phyloP scores from a whole-genome alignment of 805 yeast genomes.

The Wilhelminamyces savonicus region DNA sequence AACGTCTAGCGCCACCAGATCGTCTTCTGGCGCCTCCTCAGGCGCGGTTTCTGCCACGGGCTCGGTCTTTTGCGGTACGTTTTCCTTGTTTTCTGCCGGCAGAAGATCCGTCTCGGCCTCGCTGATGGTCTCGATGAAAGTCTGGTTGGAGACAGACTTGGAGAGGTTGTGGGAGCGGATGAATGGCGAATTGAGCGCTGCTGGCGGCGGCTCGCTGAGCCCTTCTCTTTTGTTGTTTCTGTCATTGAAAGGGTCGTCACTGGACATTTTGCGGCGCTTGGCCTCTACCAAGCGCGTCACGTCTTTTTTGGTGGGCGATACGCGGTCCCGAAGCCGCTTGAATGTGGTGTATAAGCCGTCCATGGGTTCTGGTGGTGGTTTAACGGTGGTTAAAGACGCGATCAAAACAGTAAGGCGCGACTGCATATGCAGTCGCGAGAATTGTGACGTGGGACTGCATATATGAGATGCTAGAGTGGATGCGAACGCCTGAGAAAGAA shows the following conservation, averaged over 20 bases:
- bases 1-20: slow-evolving; percentile 46
- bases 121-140: slow-evolving; percentile 1
- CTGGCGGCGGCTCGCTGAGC: slow-evolving; percentile 1
- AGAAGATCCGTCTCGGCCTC: background rate
- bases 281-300: slow-evolving; percentile 5
- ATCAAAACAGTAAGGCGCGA: too few species aligned
- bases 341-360: slow-evolving; percentile 13
- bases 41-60: slow-evolving; percentile 1
- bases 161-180: slow-evolving; percentile 14
- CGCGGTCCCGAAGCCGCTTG: slow-evolving; percentile 16
- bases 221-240: slow-evolving; percentile 2
- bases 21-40: slow-evolving; percentile 9
- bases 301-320: slow-evolving; percentile 13
- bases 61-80: slow-evolving; percentile 2
- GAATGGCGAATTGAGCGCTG: too few species aligned
- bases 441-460: too few species aligned
- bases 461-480: too few species aligned
- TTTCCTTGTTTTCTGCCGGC: background rate
- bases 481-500: too few species aligned
- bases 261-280: slow-evolving; percentile 5
- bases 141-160: slow-evolving; percentile 3
- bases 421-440: too few species aligned
- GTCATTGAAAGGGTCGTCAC: slow-evolving; percentile 27
- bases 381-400: too few species aligned
- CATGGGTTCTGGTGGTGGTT: slow-evolving; percentile 6